A percentile compares a stretch with the other conserved stretches of the same genome.
Conservation (phyloP, 176 grass and related monocot genomes). For the Aegilops umbellulata region DNA sequence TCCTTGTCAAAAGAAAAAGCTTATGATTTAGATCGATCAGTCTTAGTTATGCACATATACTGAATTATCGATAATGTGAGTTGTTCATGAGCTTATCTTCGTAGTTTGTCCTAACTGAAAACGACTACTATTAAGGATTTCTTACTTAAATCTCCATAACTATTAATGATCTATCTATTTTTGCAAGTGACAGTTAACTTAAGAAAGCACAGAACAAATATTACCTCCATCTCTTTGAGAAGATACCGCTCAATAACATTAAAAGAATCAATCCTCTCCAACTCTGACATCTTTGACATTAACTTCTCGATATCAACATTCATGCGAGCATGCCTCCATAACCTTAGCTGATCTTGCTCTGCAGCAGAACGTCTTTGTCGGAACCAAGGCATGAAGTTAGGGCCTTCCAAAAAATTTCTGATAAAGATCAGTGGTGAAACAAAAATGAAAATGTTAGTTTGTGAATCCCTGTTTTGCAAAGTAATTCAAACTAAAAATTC, state of each 20-base stretch:
- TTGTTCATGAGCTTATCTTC: neutral
- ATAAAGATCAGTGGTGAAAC: constrained; percentile 4
- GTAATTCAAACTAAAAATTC: constrained; percentile 3
- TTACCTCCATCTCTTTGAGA: constrained; percentile 85
- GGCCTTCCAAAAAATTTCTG: constrained; percentile 82
- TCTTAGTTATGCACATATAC: constrained; percentile 9
- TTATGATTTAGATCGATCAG: neutral
- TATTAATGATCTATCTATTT: neutral
- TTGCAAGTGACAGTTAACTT: neutral
- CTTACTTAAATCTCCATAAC: neutral
- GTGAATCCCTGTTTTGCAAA: constrained; percentile 19
- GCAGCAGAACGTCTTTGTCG: constrained; percentile 73
- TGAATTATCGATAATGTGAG: neutral
- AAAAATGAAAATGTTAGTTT: neutral
- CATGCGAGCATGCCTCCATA: constrained; percentile 86
- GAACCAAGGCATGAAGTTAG: constrained; percentile 98
- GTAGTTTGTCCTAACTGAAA: constrained; percentile 6
- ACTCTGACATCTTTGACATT: constrained; percentile 81
- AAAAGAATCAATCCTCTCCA: constrained; percentile 95
- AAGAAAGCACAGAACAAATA: constrained; percentile 7
- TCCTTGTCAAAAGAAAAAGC: neutral
- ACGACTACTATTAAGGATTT: neutral
- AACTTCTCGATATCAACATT: constrained; percentile 75
- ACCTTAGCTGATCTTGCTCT: constrained; percentile 75
- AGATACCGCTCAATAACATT: constrained; percentile 84